Base-by-base conservation (phyloP, 345 rosid genomes). In the Clarkia xantiana region DNA sequence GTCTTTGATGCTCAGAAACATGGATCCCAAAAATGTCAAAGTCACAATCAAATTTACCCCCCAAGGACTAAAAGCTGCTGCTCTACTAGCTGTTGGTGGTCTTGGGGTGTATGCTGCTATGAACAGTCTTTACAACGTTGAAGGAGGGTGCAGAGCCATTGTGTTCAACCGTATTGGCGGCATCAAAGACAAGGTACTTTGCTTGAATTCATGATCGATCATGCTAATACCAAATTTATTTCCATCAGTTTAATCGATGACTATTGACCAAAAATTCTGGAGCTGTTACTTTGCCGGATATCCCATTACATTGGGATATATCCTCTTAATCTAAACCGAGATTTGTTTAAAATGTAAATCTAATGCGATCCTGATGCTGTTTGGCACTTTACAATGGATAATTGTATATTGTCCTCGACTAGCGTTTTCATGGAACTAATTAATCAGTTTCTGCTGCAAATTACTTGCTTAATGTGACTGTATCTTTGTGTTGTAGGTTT, bases 41-140 rank as follows among this genome's bases (percentile, higher is more conserved):
- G 82, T 88, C 46, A 94, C 97, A 9, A 81, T 77, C 59, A 62
- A 79, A 58, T n/a, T n/a, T n/a, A n/a, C n/a, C n/a, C n/a, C n/a
- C n/a, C 86, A 91, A 0, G 80, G 93, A 14, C 79, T 80, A 19
- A 93, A 86, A 56, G 76, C 84, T 6, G 46, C 68, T 19, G 70
- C 87, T 41, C 58, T 77, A 49, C 51, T 90, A 70, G 42, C 86
- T 22, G 29, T 86, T 23, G 91, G 91, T 63, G 91, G 80, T 11
- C 55, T 90, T 49, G 91, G 79, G 43, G 25, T 82, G 54, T 90
- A 90, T 59, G 94, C 75, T 38, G 77, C 68, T 44, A 51, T 72
- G 10, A 78, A 76, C 56, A 76, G 78, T 60, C 80, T 81, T 56
- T 81, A 81, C 74, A 81, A 81, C 42, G 82, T 81, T 51, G 82